Conservation (phyloP, 768 basidiomycete species). For the Rhodotorula kratochvilovae region DNA sequence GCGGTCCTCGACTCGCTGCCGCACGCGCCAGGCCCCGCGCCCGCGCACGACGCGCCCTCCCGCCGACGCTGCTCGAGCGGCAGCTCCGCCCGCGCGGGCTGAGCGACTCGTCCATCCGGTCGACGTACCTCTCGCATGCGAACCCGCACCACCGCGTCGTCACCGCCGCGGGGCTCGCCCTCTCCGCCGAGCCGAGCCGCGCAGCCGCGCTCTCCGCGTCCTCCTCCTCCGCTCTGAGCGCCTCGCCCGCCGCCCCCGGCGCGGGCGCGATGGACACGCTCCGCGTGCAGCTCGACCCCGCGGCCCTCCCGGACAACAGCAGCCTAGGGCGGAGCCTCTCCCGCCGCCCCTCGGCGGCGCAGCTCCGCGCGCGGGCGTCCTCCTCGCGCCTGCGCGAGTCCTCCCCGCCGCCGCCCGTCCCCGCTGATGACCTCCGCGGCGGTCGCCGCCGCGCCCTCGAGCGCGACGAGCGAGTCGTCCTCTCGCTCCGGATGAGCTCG, state of each 20-base stretch:
- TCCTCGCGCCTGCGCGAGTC: conserved; percentile 11
- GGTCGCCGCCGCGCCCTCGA: background rate
- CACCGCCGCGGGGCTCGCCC: conserved; percentile 51
- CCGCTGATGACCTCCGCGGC: background rate
- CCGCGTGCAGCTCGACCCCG: background rate
- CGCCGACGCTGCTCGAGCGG: conserved; percentile 58
- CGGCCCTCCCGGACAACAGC: too few relatives aligned
- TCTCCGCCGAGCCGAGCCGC: conserved; percentile 19
- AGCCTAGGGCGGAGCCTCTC: conserved; percentile 5
- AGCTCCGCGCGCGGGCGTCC: conserved; percentile 15
- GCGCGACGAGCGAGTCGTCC: background rate
- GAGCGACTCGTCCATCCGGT: conserved; percentile 87
- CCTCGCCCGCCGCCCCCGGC: background rate
- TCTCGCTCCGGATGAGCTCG: background rate
- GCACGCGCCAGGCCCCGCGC: conserved; percentile 43
- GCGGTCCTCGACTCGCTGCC: conserved; percentile 64
- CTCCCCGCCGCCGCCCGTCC: too few relatives aligned
- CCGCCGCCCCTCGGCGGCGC: conserved; percentile 3
- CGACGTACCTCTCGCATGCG: conserved; percentile 61
- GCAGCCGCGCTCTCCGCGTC: background rate
- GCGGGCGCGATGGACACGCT: conserved; percentile 11
- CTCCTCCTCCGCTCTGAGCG: background rate
- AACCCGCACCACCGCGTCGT: conserved; percentile 42
- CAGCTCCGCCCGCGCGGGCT: conserved; percentile 72
- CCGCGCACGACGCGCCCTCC: conserved; percentile 47